Evolutionary conservation across 2,329 filamentous ascomycete species (phyloP).

Genomic region (Endoconidiophora polonica): DNA sequence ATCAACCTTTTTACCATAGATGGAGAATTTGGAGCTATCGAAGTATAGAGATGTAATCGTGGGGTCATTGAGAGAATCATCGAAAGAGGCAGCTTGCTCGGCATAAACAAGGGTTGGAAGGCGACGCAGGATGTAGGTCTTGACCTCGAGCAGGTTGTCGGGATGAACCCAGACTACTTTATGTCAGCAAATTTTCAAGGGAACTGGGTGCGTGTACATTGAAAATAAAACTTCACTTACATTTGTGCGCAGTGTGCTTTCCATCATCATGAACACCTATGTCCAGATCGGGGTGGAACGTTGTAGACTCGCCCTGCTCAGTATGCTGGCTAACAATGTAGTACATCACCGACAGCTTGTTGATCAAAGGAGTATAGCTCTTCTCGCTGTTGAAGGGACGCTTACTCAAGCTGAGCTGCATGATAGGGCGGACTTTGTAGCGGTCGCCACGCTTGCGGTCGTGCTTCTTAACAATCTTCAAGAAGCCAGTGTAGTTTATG

Average conservation of each 20-base stretch:
- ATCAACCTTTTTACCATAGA: conserved; percentile 76
- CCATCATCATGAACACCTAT: conserved; percentile 34
- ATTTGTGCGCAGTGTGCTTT: conserved; percentile 66
- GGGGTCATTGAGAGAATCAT: conserved; percentile 68
- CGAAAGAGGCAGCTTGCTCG: conserved; percentile 65
- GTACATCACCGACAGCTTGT: conserved; percentile 88
- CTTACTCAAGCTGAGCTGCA: conserved; percentile 76
- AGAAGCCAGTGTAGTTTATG: conserved; percentile 93
- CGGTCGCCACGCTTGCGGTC: conserved; percentile 76
- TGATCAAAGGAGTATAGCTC: conserved; percentile 76
- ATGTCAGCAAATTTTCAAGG: conserved; percentile 18
- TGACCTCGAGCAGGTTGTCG: conserved; percentile 91
- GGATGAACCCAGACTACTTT: conserved; percentile 73
- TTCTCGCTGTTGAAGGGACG: conserved; percentile 85
- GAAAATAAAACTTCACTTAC: conserved; percentile 28
- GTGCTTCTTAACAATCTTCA: conserved; percentile 98
- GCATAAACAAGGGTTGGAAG: conserved; percentile 89
- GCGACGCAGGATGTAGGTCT: conserved; percentile 82
- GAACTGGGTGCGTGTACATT: not conserved
- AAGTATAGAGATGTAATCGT: conserved; percentile 94
- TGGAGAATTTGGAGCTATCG: conserved; percentile 68
- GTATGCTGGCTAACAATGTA: conserved; percentile 79
- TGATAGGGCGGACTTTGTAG: conserved; percentile 80
- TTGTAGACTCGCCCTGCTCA: conserved; percentile 34
- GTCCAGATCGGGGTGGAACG: conserved; percentile 19